Evolutionary conservation across 2,329 filamentous ascomycete genomes (phyloP), one percentile per base, ranked within the genome.

Genomic region (Epicoccum nigrum): DNA sequence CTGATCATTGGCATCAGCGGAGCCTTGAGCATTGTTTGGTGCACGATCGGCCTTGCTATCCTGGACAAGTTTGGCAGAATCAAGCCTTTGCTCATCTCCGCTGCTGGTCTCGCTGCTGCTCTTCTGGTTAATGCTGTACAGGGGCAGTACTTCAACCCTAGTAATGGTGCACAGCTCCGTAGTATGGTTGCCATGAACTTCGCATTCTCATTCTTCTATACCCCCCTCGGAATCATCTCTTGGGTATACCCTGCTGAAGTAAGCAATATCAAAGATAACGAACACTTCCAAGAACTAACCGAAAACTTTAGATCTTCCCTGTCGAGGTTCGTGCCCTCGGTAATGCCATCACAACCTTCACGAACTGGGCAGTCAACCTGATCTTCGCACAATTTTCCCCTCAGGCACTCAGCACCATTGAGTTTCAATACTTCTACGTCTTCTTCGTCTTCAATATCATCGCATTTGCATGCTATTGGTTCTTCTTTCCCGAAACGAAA

Each of bases 1-100:
- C 75, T 81, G 69, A 79, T 82, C 39, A 77, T 80, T 53, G 80
- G 79, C 3, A 76, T 82, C 55, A 79, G 74, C 58, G 79, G 79
- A 19, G 77, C 78, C 1, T 69, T 82, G 7, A 77, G 78, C 0
- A 77, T 77, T 23, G 63, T 79, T 17, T 81, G 77, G 72, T 78
- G 78, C 53, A 78, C 61, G 9, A 56, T 62, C 5, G 77, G 78
- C 41, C 74, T 81, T 51, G 63, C 68, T 27, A 63, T 78, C 33
- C 63, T 81, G 35, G 79, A 82, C 58, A 74, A 68, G 13, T 64
- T 81, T 34, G 78, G 78, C 13, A 77, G 79, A 21, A 70, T 80
- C 39, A 80, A 78, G 60, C 73, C 79, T 1, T 69, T 82, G 7
- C 76, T 82, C 41, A 71, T 72, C 28, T 74, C 71, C 4, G 73